These are phyloP conservation scores for Cucurbita ficifolia DNA, from an alignment of 306 rosid species.

Conservation along the genomic window DNA sequence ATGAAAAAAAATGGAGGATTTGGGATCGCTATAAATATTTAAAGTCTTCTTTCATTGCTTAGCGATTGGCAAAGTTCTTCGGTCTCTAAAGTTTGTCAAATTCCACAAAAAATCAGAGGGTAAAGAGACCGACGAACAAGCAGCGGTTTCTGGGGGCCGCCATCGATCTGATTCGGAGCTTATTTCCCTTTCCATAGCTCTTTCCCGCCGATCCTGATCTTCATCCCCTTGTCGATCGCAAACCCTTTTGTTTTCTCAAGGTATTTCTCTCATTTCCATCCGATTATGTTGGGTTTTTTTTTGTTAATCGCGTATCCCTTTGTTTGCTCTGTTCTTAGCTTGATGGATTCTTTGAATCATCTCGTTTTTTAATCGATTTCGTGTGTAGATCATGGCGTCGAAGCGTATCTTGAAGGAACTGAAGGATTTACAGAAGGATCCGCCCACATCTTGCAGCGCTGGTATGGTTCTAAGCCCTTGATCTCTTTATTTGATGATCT, in stretches of 20 bases:
- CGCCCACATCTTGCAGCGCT: conserved; percentile 78
- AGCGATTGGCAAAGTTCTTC: background rate
- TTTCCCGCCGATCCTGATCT: background rate
- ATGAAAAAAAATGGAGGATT: background rate
- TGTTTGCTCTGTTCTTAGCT: background rate
- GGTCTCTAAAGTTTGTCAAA: background rate
- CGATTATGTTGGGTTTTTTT: background rate
- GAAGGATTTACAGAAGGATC: conserved; percentile 71
- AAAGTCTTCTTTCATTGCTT: background rate
- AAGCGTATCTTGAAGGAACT: conserved; percentile 70
- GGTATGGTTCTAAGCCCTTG: conserved; percentile 16
- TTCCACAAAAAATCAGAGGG: background rate
- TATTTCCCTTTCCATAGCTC: background rate
- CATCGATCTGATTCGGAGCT: background rate
- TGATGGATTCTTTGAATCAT: background rate
- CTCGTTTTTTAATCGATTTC: background rate
- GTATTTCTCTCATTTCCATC: background rate
- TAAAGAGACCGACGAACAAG: background rate
- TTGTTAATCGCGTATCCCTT: background rate
- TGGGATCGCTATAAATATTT: background rate
- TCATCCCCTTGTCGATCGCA: background rate
- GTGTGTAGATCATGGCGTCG: conserved; percentile 38
- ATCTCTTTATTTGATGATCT: background rate
- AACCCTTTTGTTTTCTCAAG: background rate
- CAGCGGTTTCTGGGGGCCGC: conserved; percentile 1